Base-by-base conservation (phyloP, 495 filamentous ascomycete species). In the Filosporella fistucella region DNA sequence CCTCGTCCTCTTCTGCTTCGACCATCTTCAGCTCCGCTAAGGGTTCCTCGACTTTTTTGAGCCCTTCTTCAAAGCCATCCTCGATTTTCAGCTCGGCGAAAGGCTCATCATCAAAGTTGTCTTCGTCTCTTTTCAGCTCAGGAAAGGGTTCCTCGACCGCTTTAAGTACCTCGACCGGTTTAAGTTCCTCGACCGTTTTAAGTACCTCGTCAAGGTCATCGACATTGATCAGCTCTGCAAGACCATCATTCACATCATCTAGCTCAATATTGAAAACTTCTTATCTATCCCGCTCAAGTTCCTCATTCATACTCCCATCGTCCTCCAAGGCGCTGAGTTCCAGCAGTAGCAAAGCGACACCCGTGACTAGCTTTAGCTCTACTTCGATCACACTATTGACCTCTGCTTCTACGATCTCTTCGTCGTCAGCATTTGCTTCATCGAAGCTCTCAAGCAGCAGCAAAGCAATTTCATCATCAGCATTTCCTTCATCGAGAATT, bases 151-250 rank as follows among this genome's bases (percentile, higher is more conserved):
- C n/a, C n/a, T n/a, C n/a, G 48, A 8, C 58, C 58, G 5, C 57
- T 51, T 47, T 70, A 52, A 30, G 23, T 43, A 20, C 34, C 41
- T 14, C 33, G 37, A 22, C 20, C 47, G 18, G 30, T 41, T 21
- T 35, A 44, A 13, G 22, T 38, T 18, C 32, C 45, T 37, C 13
- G 32, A n/a, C n/a, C n/a, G n/a, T n/a, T n/a, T n/a, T n/a, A n/a
- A n/a, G n/a, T n/a, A n/a, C n/a, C n/a, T n/a, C n/a, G n/a, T n/a
- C n/a, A n/a, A n/a, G n/a, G n/a, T n/a, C n/a, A n/a, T n/a, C n/a
- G n/a, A n/a, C n/a, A n/a, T n/a, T n/a, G 13, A 18, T n/a, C 22
- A n/a, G 39, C 4, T 29, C 53, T 9, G 29, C 49, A 18, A 34
- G 22, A 16, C 3, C 23, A 12, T 10, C 3, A 10, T 17, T 36